phyloP scores from a whole-genome alignment of 1,139 yeast species.

The Magnusiomyces sp. region DNA sequence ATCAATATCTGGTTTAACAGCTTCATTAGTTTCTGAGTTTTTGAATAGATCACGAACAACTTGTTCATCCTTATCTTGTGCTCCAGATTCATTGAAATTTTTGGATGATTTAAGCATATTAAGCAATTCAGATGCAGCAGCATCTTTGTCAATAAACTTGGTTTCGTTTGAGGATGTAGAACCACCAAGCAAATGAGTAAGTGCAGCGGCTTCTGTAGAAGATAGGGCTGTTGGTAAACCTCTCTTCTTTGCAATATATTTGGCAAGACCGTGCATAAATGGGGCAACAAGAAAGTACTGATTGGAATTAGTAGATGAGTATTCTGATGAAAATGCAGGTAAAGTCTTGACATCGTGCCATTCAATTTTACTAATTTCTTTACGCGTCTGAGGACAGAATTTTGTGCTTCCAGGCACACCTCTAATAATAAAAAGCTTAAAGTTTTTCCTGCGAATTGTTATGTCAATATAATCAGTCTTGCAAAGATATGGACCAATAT shows the following conservation, averaged over 20 bases:
- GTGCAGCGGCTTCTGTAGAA: constrained; percentile 28
- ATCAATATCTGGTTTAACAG: constrained; percentile 14
- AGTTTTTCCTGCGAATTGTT: constrained; percentile 74
- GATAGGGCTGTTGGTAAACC: constrained; percentile 28
- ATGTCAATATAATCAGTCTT: constrained; percentile 73
- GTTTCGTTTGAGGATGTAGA: constrained; percentile 10
- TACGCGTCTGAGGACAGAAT: constrained; percentile 75
- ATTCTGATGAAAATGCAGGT: constrained; percentile 33
- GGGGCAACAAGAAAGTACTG: constrained; percentile 35
- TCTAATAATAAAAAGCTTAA: constrained; percentile 68
- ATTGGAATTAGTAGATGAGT: constrained; percentile 14
- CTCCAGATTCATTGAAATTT: constrained; percentile 7
- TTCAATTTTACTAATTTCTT: constrained; percentile 64
- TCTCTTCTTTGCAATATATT: constrained; percentile 26
- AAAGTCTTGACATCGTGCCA: constrained; percentile 50
- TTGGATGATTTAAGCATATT: constrained; percentile 18
- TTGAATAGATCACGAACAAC: no score
- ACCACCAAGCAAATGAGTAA: constrained; percentile 30
- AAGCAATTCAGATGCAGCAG: constrained; percentile 21
- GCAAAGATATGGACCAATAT: constrained; percentile 57
- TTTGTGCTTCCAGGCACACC: constrained; percentile 69
- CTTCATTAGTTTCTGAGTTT: background rate
- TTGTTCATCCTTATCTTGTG: no score
- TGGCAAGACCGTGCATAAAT: constrained; percentile 29
- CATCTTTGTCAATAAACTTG: constrained; percentile 15